phyloP scores from a whole-genome alignment of 2,329 filamentous ascomycete species.

The Neonectria faginata region DNA sequence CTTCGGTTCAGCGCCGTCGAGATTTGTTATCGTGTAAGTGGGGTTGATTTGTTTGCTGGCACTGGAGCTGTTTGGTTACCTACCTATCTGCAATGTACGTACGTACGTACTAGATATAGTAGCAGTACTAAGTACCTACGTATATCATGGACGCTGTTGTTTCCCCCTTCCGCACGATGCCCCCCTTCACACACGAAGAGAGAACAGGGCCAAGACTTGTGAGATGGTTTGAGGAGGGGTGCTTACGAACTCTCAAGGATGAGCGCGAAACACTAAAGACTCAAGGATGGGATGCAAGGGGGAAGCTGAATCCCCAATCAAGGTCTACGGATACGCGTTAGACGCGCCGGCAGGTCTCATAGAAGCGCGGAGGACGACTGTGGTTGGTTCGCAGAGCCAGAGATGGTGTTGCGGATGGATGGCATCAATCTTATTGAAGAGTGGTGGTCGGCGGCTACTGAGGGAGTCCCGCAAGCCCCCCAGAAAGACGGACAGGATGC shows the following conservation, averaged over 20 bases:
- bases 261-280: background rate
- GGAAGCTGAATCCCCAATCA: constrained; percentile 9
- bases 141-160: constrained; percentile 16
- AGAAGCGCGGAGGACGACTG: constrained; percentile 9
- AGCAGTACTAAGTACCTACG: no score
- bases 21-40: constrained; percentile 31
- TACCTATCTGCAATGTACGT: no score
- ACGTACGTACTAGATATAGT: no score
- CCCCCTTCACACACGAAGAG: background rate
- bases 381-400: constrained; percentile 21
- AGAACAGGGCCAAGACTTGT: background rate
- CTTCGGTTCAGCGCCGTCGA: constrained; percentile 16
- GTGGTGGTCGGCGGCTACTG: constrained; percentile 19
- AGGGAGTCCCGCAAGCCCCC: background rate
- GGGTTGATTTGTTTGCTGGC: constrained; percentile 29
- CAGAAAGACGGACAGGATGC: background rate
- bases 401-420: constrained; percentile 16
- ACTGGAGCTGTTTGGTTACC: constrained; percentile 18
- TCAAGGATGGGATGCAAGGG: constrained; percentile 24
- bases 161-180: constrained; percentile 5
- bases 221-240: constrained; percentile 1
- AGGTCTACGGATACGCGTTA: constrained; percentile 22
- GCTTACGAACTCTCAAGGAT: background rate
- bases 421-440: constrained; percentile 8
- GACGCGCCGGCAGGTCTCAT: constrained; percentile 20